A percentile compares a stretch with the other conserved stretches of the same genome.
These are phyloP conservation scores for Xylaria sp. DNA, from an alignment of 2,329 filamentous ascomycete species.

Conservation along the genomic window DNA sequence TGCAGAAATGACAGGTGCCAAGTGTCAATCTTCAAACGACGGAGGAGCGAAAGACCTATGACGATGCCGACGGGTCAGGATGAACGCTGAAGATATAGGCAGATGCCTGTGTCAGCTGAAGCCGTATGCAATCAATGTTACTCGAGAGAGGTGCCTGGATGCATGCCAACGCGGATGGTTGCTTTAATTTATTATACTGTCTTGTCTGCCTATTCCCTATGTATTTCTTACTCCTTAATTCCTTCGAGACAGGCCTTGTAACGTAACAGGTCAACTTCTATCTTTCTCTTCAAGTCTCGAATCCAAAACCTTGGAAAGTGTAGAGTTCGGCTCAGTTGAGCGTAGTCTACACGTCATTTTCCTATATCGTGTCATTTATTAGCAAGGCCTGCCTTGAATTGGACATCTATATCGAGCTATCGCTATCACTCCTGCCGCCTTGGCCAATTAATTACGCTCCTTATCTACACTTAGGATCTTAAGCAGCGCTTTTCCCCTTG, in stretches of 20 bases:
- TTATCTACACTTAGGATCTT: not conserved
- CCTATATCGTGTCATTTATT: slow-evolving; percentile 30
- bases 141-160: not conserved
- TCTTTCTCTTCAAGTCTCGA: not conserved
- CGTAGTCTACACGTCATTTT: slow-evolving; percentile 30
- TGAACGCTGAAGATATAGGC: not conserved
- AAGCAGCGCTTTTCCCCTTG: not conserved
- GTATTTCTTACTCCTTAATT: too few relatives aligned
- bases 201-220: not conserved
- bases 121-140: slow-evolving; percentile 11
- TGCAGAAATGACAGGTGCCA: slow-evolving; percentile 27
- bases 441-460: not conserved
- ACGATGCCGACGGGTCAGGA: not conserved
- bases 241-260: not conserved
- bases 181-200: not conserved
- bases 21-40: not conserved
- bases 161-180: not conserved
- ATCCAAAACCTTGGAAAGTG: slow-evolving; percentile 18
- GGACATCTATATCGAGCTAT: slow-evolving; percentile 21
- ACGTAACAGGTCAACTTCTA: not conserved
- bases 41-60: not conserved
- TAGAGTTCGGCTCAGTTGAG: not conserved
- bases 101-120: slow-evolving; percentile 14
- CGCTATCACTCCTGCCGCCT: slow-evolving; percentile 21
- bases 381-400: slow-evolving; percentile 30